A percentile compares a stretch with the other conserved stretches of the same genome.
Conservation (phyloP, 371 early-diverging fungal genomes). For the Entomophthora muscae region DNA sequence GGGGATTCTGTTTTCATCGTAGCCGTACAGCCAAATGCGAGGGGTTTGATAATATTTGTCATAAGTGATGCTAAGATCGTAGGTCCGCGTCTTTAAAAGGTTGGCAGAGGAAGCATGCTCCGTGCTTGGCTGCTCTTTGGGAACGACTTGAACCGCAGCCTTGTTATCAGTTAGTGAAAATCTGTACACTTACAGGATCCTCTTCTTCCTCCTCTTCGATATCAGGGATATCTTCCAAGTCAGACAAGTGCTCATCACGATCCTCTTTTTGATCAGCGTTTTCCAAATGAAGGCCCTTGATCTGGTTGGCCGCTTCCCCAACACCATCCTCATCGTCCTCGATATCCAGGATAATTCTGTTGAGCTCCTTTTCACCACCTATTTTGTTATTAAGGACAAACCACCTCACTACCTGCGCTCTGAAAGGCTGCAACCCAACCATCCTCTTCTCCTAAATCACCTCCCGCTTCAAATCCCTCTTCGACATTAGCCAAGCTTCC, state of each 20-base stretch:
- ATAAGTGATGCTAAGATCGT: conserved; percentile 93
- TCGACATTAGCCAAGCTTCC: conserved; percentile 63
- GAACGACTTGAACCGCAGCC: neutral
- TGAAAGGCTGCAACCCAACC: conserved; percentile 77
- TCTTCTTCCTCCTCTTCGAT: conserved; percentile 77
- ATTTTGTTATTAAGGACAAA: neutral
- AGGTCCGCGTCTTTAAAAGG: conserved; percentile 83
- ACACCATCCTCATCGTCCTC: conserved; percentile 35
- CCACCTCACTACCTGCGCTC: conserved; percentile 11
- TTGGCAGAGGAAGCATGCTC: conserved; percentile 19
- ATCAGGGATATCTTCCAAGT: conserved; percentile 68
- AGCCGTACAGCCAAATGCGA: conserved; percentile 91
- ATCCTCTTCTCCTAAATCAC: conserved; percentile 37
- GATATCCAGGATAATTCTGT: conserved; percentile 45
- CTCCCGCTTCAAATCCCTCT: conserved; percentile 33
- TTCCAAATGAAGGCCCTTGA: conserved; percentile 13
- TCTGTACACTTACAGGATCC: conserved; percentile 27
- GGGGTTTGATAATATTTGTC: conserved; percentile 98
- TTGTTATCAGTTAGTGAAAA: neutral
- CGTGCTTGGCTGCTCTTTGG: conserved; percentile 16
- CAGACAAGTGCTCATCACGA: neutral
- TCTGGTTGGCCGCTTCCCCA: conserved; percentile 11
- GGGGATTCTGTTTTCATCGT: conserved; percentile 79
- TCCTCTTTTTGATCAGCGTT: conserved; percentile 10
- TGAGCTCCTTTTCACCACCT: conserved; percentile 20